Evolutionary conservation across 768 basidiomycete genomes (phyloP).

Genomic region (Hypsizygus marmoreus): DNA sequence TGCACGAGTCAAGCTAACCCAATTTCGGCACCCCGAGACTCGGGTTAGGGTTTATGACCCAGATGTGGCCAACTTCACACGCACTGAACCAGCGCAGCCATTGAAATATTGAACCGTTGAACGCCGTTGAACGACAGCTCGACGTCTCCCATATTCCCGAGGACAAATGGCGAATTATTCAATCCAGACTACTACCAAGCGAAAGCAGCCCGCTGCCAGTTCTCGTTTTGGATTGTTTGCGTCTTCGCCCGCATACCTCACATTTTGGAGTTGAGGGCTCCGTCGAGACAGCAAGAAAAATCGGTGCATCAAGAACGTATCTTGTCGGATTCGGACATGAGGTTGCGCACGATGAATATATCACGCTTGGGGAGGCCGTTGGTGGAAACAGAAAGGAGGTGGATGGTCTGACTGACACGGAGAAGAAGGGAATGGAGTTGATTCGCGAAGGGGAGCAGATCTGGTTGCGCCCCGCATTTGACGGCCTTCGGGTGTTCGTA

Average conservation of each 20-base stretch:
- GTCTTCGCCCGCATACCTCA: slow-evolving; percentile 66
- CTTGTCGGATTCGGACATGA: slow-evolving; percentile 77
- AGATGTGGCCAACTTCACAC: too few relatives aligned
- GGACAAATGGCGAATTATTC: slow-evolving; percentile 60
- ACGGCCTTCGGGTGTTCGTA: slow-evolving; percentile 66
- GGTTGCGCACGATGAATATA: slow-evolving; percentile 77
- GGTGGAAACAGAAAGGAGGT: slow-evolving; percentile 36
- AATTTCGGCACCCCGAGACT: too few relatives aligned
- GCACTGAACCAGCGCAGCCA: too few relatives aligned
- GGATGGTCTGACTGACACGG: slow-evolving; percentile 30
- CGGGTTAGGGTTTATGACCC: too few relatives aligned
- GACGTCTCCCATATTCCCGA: slow-evolving; percentile 85
- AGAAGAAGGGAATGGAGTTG: slow-evolving; percentile 44
- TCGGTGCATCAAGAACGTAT: slow-evolving; percentile 67
- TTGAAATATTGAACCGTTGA: too few relatives aligned
- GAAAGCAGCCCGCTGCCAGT: slow-evolving; percentile 43
- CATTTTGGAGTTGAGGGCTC: slow-evolving; percentile 78
- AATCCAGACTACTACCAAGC: slow-evolving; percentile 19
- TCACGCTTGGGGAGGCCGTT: slow-evolving; percentile 58
- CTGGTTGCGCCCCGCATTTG: slow-evolving; percentile 76
- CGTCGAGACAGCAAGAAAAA: slow-evolving; percentile 51
- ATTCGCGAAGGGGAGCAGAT: slow-evolving; percentile 47
- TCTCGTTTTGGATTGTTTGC: slow-evolving; percentile 77
- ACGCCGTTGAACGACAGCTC: too few relatives aligned
- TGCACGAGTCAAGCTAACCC: too few relatives aligned